These are phyloP conservation scores for Trichoderma brevicompactum DNA, from an alignment of 2,329 filamentous ascomycete genomes.

Conservation along the genomic window DNA sequence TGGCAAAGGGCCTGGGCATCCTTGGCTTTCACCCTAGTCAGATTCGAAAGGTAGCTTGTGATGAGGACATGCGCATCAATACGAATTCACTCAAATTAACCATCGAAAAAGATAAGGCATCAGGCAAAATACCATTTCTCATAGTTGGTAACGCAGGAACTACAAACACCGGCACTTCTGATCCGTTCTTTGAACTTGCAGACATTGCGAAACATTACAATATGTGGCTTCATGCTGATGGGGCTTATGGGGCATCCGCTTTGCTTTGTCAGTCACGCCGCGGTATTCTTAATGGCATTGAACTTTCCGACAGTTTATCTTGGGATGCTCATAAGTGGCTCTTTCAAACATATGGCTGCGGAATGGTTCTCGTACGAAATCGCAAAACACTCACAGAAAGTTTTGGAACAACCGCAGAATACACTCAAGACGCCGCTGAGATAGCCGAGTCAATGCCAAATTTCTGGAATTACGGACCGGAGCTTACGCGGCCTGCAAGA, in stretches of 20 bases:
- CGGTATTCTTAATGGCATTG: constrained; percentile 28
- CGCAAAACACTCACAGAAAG: constrained; percentile 31
- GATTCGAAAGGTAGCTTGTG: constrained; percentile 24
- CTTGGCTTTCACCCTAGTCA: constrained; percentile 29
- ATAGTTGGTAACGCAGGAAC: constrained; percentile 31
- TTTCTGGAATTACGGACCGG: constrained; percentile 37
- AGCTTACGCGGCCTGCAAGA: constrained; percentile 34
- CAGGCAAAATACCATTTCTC: constrained; percentile 29
- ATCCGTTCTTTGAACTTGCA: constrained; percentile 27
- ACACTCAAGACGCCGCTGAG: constrained; percentile 36
- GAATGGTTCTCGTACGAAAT: constrained; percentile 33
- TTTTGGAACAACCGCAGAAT: constrained; percentile 36
- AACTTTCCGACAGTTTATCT: constrained; percentile 34
- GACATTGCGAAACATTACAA: constrained; percentile 23
- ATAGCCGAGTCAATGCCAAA: constrained; percentile 36
- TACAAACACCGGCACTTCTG: constrained; percentile 31
- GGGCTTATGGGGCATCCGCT: constrained; percentile 36
- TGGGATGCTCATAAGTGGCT: constrained; percentile 40
- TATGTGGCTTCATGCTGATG: constrained; percentile 36
- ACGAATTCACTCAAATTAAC: constrained; percentile 10
- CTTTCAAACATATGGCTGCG: constrained; percentile 37
- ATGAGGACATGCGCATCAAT: constrained; percentile 26
- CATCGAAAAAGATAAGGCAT: constrained; percentile 22
- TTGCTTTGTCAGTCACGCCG: constrained; percentile 30
- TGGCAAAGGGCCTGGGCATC: constrained; percentile 30